Percentiles rank a stretch among this genome's conserved stretches.
These are phyloP conservation scores for Musa acuminata DNA, from an alignment of 176 grass and related monocot species.

Conservation along the genomic window DNA sequence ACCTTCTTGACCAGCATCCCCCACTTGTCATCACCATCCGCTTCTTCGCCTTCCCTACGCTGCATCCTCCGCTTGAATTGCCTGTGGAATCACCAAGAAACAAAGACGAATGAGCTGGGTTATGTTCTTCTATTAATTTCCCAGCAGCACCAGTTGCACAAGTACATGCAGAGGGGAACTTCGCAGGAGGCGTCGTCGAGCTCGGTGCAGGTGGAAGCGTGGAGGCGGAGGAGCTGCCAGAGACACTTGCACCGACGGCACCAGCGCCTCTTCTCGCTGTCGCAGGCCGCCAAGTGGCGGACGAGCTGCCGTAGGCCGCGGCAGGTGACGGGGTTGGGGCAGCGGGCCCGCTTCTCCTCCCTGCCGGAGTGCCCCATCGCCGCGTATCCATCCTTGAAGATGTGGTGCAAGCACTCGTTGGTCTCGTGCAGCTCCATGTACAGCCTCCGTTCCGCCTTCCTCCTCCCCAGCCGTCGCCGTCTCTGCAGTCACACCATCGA, in stretches of 20 bases:
- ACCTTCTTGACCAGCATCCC: background rate
- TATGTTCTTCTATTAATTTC: background rate
- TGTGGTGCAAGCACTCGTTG: conserved; percentile 62
- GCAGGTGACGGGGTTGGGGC: conserved; percentile 34
- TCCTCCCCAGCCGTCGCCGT: conserved; percentile 32
- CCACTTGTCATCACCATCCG: background rate
- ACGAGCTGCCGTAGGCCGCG: conserved; percentile 65
- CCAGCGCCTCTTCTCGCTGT: conserved; percentile 20
- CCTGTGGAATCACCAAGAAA: background rate
- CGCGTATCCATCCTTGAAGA: conserved; percentile 58
- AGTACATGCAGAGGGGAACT: conserved; percentile 67
- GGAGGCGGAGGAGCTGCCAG: conserved; percentile 80
- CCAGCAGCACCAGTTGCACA: background rate
- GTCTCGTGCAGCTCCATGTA: conserved; percentile 78
- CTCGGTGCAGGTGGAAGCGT: conserved; percentile 50
- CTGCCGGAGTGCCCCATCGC: conserved; percentile 37
- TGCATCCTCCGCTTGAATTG: background rate
- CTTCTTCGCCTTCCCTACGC: background rate
- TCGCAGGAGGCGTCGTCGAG: conserved; percentile 28
- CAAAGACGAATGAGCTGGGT: background rate
- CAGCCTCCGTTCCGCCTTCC: conserved; percentile 40
- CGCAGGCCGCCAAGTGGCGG: conserved; percentile 65
- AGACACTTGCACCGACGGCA: conserved; percentile 64
- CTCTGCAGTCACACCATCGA: conserved; percentile 25
- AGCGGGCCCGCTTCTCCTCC: conserved; percentile 19